These are phyloP conservation scores for Torulaspora microellipsoides DNA, from an alignment of 805 yeast genomes.

Conservation along the genomic window DNA sequence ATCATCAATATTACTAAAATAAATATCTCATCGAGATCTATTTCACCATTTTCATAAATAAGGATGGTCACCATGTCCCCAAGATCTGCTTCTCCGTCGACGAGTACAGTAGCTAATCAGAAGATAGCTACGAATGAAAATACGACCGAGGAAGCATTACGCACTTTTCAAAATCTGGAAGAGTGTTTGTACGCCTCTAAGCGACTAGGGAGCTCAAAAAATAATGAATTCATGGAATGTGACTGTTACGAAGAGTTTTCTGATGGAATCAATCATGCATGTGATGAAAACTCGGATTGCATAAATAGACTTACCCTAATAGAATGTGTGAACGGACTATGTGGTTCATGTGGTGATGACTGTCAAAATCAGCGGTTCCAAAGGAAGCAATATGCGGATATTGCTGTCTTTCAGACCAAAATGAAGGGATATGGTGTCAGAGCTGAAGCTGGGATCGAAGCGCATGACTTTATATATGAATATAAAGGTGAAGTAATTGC, in stretches of 20 bases:
- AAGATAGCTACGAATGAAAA: constrained; percentile 38
- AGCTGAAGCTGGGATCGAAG: constrained; percentile 54
- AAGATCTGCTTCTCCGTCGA: constrained; percentile 11
- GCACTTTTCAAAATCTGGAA: constrained; percentile 50
- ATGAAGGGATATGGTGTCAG: constrained; percentile 87
- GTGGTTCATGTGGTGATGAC: constrained; percentile 63
- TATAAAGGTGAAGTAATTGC: constrained; percentile 93
- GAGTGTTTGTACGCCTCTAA: constrained; percentile 62
- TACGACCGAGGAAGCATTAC: constrained; percentile 64
- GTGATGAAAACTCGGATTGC: constrained; percentile 84
- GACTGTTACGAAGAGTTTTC: constrained; percentile 62
- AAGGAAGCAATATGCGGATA: constrained; percentile 60
- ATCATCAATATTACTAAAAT: too few species aligned
- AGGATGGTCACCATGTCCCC: constrained; percentile 3
- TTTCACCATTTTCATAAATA: too few species aligned
- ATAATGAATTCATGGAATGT: constrained; percentile 79
- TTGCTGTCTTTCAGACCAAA: constrained; percentile 80
- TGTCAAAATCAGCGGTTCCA: constrained; percentile 92
- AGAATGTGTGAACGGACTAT: constrained; percentile 72
- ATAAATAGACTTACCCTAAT: constrained; percentile 88
- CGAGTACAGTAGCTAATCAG: neutral
- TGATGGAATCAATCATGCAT: constrained; percentile 55
- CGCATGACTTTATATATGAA: constrained; percentile 77
- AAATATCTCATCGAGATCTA: too few species aligned
- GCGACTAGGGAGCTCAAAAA: constrained; percentile 60